phyloP scores from a whole-genome alignment of 805 yeast genomes.

The Teunomyces cretensis region DNA sequence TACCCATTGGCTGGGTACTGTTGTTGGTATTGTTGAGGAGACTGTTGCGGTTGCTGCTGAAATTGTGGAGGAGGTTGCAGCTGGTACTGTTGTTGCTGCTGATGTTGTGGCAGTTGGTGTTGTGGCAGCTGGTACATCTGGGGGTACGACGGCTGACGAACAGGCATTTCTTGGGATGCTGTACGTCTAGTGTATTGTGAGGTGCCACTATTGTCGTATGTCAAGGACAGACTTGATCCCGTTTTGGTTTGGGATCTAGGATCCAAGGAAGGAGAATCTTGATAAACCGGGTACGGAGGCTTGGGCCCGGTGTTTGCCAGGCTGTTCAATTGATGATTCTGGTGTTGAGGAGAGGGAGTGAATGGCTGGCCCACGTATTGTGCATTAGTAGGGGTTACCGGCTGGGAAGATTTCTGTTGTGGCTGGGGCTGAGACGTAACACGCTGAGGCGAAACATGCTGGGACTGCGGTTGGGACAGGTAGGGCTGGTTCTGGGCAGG shows the following conservation, averaged over 20 bases:
- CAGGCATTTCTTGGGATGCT: not conserved
- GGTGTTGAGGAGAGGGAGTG: not conserved
- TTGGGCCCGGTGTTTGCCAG: not conserved
- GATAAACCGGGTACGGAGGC: slow-evolving; percentile 1
- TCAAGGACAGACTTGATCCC: slow-evolving; percentile 1
- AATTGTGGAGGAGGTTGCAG: slow-evolving; percentile 11
- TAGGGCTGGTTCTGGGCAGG: not conserved
- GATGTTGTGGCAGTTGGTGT: slow-evolving; percentile 1
- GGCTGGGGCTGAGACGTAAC: not conserved
- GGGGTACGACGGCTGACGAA: not conserved
- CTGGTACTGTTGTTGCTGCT: slow-evolving; percentile 7
- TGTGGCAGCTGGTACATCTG: not conserved
- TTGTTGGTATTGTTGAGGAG: slow-evolving; percentile 1
- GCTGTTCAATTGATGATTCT: slow-evolving; percentile 5
- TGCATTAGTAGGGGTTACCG: not conserved
- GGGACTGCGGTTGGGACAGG: not conserved
- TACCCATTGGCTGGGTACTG: slow-evolving; percentile 1
- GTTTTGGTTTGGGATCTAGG: not conserved
- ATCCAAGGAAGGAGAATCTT: slow-evolving; percentile 1
- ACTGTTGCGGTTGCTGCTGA: slow-evolving; percentile 8
- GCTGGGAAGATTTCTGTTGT: not conserved
- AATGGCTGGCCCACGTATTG: not conserved
- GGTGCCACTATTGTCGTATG: not conserved
- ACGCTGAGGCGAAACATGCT: not conserved
- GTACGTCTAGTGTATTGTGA: slow-evolving; percentile 1